A percentile compares a stretch with the other conserved stretches of the same genome.
Evolutionary conservation across 192 early-diverging fungal genomes (phyloP).

Genomic region (Backusella macrospora): DNA sequence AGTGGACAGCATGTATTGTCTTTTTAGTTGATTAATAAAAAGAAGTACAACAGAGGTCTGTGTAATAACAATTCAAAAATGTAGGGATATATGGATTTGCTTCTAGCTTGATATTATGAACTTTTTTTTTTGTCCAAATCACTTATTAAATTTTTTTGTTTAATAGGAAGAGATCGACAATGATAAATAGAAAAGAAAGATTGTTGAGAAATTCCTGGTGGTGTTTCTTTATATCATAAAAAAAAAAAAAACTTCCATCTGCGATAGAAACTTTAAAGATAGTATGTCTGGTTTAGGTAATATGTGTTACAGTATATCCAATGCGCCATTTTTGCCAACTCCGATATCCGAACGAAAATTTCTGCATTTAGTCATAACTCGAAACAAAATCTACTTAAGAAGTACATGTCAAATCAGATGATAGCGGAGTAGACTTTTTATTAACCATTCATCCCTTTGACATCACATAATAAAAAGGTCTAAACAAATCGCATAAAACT

Average conservation of each 20-base stretch:
- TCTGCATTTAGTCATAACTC: not conserved
- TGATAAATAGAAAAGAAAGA: not conserved
- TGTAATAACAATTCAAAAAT: no score
- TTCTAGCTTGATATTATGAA: no score
- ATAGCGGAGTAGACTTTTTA: not conserved
- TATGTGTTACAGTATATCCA: not conserved
- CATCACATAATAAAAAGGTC: no score
- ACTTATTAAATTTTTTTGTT: not conserved
- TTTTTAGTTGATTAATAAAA: not conserved
- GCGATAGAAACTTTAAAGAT: not conserved
- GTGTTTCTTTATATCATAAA: no score
- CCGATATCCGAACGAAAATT: not conserved
- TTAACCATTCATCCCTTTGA: no score
- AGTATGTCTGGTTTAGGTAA: not conserved
- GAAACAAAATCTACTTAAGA: not conserved
- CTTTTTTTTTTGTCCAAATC: not conserved
- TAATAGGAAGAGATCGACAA: not conserved
- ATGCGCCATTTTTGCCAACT: conserved; percentile 15
- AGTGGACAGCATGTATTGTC: not conserved
- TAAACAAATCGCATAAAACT: no score
- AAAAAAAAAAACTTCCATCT: not conserved
- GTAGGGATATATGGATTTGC: no score
- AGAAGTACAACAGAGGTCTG: not conserved
- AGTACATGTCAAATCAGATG: not conserved
- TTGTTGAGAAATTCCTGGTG: not conserved